Evolutionary conservation across 2,329 filamentous ascomycete genomes (phyloP).

Genomic region (Eurotiales sp.): DNA sequence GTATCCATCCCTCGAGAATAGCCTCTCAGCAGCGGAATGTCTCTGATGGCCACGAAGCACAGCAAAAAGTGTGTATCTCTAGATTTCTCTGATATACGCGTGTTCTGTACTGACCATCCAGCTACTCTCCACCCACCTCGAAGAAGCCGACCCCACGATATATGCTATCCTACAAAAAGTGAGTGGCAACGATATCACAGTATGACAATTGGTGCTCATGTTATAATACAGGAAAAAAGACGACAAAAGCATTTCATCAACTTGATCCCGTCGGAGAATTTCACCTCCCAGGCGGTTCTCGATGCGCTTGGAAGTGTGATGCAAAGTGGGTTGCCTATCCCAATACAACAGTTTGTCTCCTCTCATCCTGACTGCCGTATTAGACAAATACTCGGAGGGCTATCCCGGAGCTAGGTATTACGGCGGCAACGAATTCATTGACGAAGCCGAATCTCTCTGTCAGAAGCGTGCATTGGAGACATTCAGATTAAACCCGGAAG

Average conservation of each 20-base stretch:
- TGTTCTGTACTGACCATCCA: conserved; percentile 36
- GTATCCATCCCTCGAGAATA: conserved; percentile 21
- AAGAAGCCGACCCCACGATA: conserved; percentile 80
- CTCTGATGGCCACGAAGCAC: conserved; percentile 36
- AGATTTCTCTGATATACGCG: too few relatives aligned
- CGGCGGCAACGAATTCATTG: conserved; percentile 94
- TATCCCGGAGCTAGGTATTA: conserved; percentile 97
- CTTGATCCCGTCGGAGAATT: conserved; percentile 92
- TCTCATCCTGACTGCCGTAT: conserved; percentile 30
- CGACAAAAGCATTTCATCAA: conserved; percentile 99
- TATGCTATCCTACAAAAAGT: conserved; percentile 91
- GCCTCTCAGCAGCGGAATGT: conserved; percentile 34
- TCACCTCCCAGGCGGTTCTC: conserved; percentile 87
- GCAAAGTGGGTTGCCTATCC: conserved; percentile 65
- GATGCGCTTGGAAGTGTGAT: conserved; percentile 90
- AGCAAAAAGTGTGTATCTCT: conserved; percentile 41
- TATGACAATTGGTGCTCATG: background rate
- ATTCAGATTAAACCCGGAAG: conserved; percentile 74
- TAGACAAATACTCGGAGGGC: conserved; percentile 97
- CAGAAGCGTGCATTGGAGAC: conserved; percentile 85
- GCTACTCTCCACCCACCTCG: conserved; percentile 74
- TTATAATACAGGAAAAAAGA: conserved; percentile 70
- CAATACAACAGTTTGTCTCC: background rate
- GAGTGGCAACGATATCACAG: background rate
- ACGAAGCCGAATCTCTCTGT: conserved; percentile 82